Evolutionary conservation across 345 rosid species (phyloP).

Genomic region (Sisymbrium altissimum): DNA sequence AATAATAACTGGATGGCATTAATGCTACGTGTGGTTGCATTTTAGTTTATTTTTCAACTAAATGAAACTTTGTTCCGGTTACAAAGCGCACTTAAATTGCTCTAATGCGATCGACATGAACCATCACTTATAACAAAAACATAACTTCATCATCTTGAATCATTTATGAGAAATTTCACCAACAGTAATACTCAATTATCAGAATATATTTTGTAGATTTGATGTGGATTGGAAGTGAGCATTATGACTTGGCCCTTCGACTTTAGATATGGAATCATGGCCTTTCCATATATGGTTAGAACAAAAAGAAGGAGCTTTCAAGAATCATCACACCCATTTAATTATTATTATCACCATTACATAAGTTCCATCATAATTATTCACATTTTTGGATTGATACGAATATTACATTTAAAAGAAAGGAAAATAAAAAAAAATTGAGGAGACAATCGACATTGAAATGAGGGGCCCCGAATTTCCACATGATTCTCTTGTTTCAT

Average conservation of each 20-base stretch:
- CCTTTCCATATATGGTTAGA: conserved; percentile 31
- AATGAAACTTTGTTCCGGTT: not conserved
- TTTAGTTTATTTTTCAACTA: not conserved
- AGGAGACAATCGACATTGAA: conserved; percentile 32
- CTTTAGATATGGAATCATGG: conserved; percentile 14
- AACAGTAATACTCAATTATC: not conserved
- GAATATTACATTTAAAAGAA: conserved; percentile 10
- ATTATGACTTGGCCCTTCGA: conserved; percentile 30
- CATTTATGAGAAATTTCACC: not conserved
- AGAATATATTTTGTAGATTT: not conserved
- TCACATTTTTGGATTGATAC: conserved; percentile 27
- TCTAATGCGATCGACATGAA: not conserved
- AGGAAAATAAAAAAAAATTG: not conserved
- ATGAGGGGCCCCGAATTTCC: conserved; percentile 32
- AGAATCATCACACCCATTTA: conserved; percentile 14
- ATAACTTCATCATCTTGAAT: no score
- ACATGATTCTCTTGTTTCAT: conserved; percentile 34
- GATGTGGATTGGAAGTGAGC: conserved; percentile 13
- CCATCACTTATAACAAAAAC: not conserved
- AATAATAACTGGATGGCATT: not conserved
- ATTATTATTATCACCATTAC: conserved; percentile 9
- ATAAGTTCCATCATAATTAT: conserved; percentile 19
- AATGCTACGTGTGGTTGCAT: not conserved
- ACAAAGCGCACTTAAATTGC: not conserved
- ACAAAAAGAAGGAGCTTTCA: conserved; percentile 19